Evolutionary conservation across 2,329 filamentous ascomycete species (phyloP).

Genomic region (Fusarium sp.): DNA sequence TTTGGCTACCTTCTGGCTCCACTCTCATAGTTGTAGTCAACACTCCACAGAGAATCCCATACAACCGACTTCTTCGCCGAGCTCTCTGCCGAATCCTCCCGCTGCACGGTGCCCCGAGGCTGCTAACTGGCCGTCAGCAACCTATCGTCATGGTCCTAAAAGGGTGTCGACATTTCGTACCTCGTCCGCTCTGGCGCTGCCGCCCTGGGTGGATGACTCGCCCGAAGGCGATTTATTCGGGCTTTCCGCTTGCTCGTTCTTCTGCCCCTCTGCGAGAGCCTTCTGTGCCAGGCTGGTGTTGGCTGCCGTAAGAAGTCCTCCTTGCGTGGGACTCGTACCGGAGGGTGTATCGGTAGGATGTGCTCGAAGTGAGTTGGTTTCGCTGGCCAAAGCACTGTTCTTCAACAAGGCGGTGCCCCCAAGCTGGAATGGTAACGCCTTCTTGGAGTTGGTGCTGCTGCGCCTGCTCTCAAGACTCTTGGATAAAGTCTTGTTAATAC

Average conservation of each 20-base stretch:
- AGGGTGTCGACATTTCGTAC: slow-evolving; percentile 69
- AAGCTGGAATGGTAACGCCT: slow-evolving; percentile 72
- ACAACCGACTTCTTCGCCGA: slow-evolving; percentile 68
- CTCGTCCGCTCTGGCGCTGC: slow-evolving; percentile 58
- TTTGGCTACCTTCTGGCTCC: slow-evolving; percentile 46
- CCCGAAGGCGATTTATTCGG: slow-evolving; percentile 46
- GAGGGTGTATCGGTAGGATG: slow-evolving; percentile 60
- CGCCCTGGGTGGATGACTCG: slow-evolving; percentile 46
- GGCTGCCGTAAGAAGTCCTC: slow-evolving; percentile 46
- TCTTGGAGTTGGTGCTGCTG: slow-evolving; percentile 88
- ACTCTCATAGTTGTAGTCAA: slow-evolving; percentile 71
- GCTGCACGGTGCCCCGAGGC: slow-evolving; percentile 52
- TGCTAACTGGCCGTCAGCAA: slow-evolving; percentile 53
- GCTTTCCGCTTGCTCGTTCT: slow-evolving; percentile 38
- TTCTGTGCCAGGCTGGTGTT: slow-evolving; percentile 41
- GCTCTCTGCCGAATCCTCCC: slow-evolving; percentile 59
- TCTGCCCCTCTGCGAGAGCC: slow-evolving; percentile 28
- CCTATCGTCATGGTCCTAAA: slow-evolving; percentile 64
- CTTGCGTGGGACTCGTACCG: slow-evolving; percentile 60
- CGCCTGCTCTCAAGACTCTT: slow-evolving; percentile 93
- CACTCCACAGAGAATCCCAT: slow-evolving; percentile 74
- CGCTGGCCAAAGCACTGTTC: slow-evolving; percentile 68
- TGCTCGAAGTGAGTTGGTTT: slow-evolving; percentile 71
- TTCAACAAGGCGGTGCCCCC: slow-evolving; percentile 60
- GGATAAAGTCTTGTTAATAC: slow-evolving; percentile 82